Conservation (phyloP, 352 stramenopile genomes). For the Phytophthora litchii region DNA sequence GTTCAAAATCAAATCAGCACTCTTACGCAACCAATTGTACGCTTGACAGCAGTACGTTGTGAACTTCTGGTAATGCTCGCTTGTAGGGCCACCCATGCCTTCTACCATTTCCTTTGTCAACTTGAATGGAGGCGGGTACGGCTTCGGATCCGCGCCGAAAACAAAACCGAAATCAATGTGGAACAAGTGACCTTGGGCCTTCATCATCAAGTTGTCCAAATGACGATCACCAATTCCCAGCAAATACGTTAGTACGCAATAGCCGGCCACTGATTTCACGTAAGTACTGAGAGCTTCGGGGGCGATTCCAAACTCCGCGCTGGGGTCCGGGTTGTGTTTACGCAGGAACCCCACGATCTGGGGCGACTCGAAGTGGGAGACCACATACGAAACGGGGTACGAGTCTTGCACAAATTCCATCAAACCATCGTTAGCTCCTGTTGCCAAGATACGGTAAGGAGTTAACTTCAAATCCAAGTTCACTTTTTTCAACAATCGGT, state of each 20-base stretch:
- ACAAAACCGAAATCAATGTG: slow-evolving; percentile 99
- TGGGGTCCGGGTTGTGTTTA: slow-evolving; percentile 87
- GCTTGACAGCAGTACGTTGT: slow-evolving; percentile 94
- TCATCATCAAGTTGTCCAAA: slow-evolving; percentile 99
- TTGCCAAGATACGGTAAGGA: slow-evolving; percentile 94
- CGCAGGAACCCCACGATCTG: slow-evolving; percentile 92
- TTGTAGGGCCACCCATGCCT: slow-evolving; percentile 94
- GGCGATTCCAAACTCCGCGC: slow-evolving; percentile 87
- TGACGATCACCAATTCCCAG: slow-evolving; percentile 99
- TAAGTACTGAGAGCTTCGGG: slow-evolving; percentile 96
- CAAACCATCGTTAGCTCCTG: slow-evolving; percentile 91
- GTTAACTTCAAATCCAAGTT: slow-evolving; percentile 98
- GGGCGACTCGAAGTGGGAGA: slow-evolving; percentile 93
- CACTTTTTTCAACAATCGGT: slow-evolving; percentile 98
- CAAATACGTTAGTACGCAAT: slow-evolving; percentile 99
- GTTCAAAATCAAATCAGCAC: slow-evolving; percentile 98
- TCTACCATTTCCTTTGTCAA: slow-evolving; percentile 98
- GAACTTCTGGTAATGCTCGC: slow-evolving; percentile 93
- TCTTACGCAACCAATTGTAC: slow-evolving; percentile 96
- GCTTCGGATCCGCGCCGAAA: slow-evolving; percentile 98
- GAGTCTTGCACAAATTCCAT: slow-evolving; percentile 98
- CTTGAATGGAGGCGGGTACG: slow-evolving; percentile 98
- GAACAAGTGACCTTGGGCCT: slow-evolving; percentile 96
- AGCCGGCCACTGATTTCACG: slow-evolving; percentile 97
- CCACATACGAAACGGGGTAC: slow-evolving; percentile 95